Conservation (phyloP, 2,329 filamentous ascomycete genomes). For the Colletotrichum siamense region DNA sequence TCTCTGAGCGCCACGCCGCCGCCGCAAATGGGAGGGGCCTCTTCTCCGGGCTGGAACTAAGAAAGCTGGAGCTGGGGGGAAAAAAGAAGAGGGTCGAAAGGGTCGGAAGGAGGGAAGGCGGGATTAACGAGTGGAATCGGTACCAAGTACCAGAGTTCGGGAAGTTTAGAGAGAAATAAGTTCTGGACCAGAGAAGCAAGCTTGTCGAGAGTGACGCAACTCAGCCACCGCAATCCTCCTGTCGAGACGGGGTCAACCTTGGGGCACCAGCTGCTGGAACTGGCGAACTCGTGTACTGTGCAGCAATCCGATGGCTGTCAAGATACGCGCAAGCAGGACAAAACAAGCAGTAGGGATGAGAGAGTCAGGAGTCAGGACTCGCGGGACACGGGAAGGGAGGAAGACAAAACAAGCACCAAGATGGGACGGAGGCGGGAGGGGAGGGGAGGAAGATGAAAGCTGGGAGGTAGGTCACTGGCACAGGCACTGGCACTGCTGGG, state of each 20-base stretch:
- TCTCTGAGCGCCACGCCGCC: constrained; percentile 11
- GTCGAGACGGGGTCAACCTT: not conserved
- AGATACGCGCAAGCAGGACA: not conserved
- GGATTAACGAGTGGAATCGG: constrained; percentile 59
- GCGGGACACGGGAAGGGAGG: not conserved
- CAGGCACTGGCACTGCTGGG: not conserved
- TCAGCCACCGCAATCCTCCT: constrained; percentile 3
- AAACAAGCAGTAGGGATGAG: not conserved
- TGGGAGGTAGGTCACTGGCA: not conserved
- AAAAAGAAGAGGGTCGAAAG: not conserved
- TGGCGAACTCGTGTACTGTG: not conserved
- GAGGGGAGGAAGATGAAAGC: not conserved
- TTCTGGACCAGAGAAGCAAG: not conserved
- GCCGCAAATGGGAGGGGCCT: not conserved
- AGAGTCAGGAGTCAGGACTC: not conserved
- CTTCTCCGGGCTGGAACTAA: not conserved
- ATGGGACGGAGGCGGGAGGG: constrained; percentile 5
- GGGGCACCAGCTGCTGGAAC: not conserved
- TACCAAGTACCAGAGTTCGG: constrained; percentile 50
- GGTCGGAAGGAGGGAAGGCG: not conserved
- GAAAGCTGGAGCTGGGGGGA: not conserved
- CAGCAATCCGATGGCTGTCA: not conserved
- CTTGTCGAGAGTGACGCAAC: not conserved
- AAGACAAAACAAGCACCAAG: not conserved
- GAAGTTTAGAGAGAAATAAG: not conserved